These are phyloP conservation scores for Neoarthrinium moseri DNA, from an alignment of 2,329 filamentous ascomycete species.

Conservation along the genomic window DNA sequence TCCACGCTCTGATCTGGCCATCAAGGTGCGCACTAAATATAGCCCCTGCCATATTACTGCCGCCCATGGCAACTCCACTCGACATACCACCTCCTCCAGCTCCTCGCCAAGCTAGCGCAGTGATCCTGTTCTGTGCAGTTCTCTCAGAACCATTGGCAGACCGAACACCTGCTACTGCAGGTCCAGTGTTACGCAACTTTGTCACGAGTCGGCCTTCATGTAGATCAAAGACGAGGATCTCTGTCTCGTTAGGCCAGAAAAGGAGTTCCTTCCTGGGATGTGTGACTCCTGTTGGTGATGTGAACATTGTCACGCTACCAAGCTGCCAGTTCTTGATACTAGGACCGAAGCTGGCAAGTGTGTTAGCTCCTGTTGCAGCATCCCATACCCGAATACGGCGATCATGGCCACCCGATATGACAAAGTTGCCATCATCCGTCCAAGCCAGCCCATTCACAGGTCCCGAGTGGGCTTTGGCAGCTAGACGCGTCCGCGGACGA, in stretches of 20 bases:
- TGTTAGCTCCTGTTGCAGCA: conserved; percentile 76
- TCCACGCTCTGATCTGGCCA: conserved; percentile 80
- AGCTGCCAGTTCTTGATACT: conserved; percentile 71
- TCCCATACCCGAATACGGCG: conserved; percentile 86
- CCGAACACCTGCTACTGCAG: conserved; percentile 43
- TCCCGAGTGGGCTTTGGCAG: conserved; percentile 70
- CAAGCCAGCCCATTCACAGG: conserved; percentile 83
- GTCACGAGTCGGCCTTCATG: conserved; percentile 73
- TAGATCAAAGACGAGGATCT: conserved; percentile 78
- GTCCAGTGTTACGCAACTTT: conserved; percentile 66
- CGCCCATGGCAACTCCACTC: conserved; percentile 60
- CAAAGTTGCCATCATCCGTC: conserved; percentile 74
- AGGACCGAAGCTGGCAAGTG: conserved; percentile 83
- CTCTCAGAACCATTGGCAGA: conserved; percentile 48
- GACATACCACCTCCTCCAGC: conserved; percentile 57
- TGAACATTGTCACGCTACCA: conserved; percentile 59
- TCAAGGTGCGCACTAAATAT: conserved; percentile 83
- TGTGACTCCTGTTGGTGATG: conserved; percentile 60
- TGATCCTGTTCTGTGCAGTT: conserved; percentile 66
- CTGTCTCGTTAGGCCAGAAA: conserved; percentile 77
- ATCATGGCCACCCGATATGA: conserved; percentile 83
- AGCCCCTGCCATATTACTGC: conserved; percentile 48
- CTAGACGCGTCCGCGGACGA: conserved; percentile 35
- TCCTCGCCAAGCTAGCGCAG: conserved; percentile 71
- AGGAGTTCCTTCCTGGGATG: conserved; percentile 62